Conservation (phyloP, 805 yeast genomes). For the Kuraishia ogatae region DNA sequence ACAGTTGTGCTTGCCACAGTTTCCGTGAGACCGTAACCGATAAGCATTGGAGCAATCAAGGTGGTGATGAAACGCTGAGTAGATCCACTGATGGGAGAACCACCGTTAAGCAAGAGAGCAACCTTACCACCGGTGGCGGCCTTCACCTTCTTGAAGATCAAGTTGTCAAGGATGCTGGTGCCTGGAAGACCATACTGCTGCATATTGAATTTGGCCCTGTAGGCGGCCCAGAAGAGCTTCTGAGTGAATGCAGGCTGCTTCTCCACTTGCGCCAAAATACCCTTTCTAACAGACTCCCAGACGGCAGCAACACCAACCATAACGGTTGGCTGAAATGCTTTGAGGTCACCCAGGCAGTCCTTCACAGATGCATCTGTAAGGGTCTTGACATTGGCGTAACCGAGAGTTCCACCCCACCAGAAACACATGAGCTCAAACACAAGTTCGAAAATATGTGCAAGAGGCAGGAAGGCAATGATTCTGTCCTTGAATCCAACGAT, state of each 20-base stretch:
- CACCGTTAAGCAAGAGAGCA: slow-evolving; percentile 74
- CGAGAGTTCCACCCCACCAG: slow-evolving; percentile 85
- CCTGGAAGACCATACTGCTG: slow-evolving; percentile 67
- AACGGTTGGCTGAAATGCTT: slow-evolving; percentile 78
- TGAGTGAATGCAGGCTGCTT: slow-evolving; percentile 59
- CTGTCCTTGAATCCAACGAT: slow-evolving; percentile 52
- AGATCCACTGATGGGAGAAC: slow-evolving; percentile 76
- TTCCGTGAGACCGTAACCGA: slow-evolving; percentile 96
- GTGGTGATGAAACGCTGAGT: slow-evolving; percentile 77
- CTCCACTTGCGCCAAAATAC: slow-evolving; percentile 69
- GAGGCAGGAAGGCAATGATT: slow-evolving; percentile 81
- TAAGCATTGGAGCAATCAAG: slow-evolving; percentile 74
- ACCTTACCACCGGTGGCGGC: slow-evolving; percentile 93
- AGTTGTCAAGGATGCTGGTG: slow-evolving; percentile 53
- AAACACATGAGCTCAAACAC: slow-evolving; percentile 73
- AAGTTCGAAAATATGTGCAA: slow-evolving; percentile 94
- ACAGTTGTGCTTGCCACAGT: slow-evolving; percentile 85
- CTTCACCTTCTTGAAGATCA: slow-evolving; percentile 81
- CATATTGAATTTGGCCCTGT: slow-evolving; percentile 59
- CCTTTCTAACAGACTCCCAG: slow-evolving; percentile 94
- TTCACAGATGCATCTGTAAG: slow-evolving; percentile 72
- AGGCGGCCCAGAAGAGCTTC: slow-evolving; percentile 85
- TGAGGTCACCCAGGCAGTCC: slow-evolving; percentile 85
- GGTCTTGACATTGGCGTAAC: slow-evolving; percentile 91
- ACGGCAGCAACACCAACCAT: slow-evolving; percentile 99